Conservation (phyloP, 331 rosid genomes). For the Dryas integrifolia region DNA sequence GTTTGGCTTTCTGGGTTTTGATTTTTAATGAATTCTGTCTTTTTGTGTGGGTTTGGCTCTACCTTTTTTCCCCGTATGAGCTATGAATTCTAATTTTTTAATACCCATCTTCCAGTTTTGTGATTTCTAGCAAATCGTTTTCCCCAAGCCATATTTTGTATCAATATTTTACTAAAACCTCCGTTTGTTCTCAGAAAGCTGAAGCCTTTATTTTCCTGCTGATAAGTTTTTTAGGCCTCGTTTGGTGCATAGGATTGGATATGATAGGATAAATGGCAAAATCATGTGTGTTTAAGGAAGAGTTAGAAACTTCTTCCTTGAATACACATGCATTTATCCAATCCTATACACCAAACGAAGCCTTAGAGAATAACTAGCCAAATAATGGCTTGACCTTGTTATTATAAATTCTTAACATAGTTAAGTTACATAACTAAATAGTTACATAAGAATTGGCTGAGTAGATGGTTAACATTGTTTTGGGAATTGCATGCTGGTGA, state of each 20-base stretch:
- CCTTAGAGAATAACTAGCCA: not conserved
- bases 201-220: not conserved
- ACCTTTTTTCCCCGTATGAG: too few relatives aligned
- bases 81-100: not conserved
- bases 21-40: not conserved
- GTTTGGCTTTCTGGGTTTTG: not conserved
- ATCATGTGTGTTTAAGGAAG: too few relatives aligned
- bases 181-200: not conserved
- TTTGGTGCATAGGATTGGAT: too few relatives aligned
- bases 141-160: not conserved
- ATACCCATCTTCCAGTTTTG: conserved; percentile 7
- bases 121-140: conserved; percentile 3
- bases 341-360: too few relatives aligned
- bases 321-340: too few relatives aligned
- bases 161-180: not conserved
- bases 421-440: not conserved
- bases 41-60: not conserved
- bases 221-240: not conserved
- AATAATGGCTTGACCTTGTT: not conserved
- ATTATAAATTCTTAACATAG: not conserved
- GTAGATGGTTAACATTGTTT: not conserved
- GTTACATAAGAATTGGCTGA: not conserved
- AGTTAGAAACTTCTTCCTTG: too few relatives aligned
- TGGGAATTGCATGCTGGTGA: not conserved
- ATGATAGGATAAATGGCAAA: too few relatives aligned